Evolutionary conservation across 352 stramenopile species (phyloP), one percentile per base, ranked within the genome.

Genomic region (Phytophthora crassamura): DNA sequence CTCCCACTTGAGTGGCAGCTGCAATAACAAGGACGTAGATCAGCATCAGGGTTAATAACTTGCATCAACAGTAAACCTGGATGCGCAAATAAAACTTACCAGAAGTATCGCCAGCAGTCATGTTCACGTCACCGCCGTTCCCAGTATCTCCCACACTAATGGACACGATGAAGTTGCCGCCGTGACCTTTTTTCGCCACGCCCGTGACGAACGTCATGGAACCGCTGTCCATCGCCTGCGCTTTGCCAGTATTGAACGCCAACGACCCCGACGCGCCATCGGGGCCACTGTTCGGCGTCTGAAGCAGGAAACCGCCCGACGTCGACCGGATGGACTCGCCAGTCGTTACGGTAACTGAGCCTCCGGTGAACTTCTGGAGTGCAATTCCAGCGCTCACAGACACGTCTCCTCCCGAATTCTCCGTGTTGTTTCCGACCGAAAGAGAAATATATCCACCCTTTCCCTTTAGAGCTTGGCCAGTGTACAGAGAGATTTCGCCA

Each of bases 91-190:
- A 64, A 35, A 51, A 54, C 69, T 46, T 71, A 91, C 81, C 84
- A 34, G 70, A 86, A 48, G 71, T 77, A 67, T 89, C 74, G n/a
- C 86, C 86, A 60, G 83, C 83, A 59, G 80, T 88, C n/a, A 91
- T 41, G 49, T 89, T 89, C 22, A 75, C 56, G 41, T 69, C 50
- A 18, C 67, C 67, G 16, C 67, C 61, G n/a, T 58, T 67, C 15
- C 35, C 45, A 40, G 61, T 67, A 45, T 71, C 67, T 53, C 67
- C 67, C 7, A 74, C 61, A 7, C 67, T 62, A 62, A 72, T 51
- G 14, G 70, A 68, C 11, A 67, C 30, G 41, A 63, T 49, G 3
- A 71, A 53, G 51, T 59, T 65, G 30, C 68, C 68, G 30, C 68
- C 63, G 28, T 70, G 63, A 25, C 64, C 68, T 9, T 58, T 72